Evolutionary conservation across 140 eudicot species (phyloP), one percentile per base, ranked within the genome.

Genomic region (Flaveria floridana): DNA sequence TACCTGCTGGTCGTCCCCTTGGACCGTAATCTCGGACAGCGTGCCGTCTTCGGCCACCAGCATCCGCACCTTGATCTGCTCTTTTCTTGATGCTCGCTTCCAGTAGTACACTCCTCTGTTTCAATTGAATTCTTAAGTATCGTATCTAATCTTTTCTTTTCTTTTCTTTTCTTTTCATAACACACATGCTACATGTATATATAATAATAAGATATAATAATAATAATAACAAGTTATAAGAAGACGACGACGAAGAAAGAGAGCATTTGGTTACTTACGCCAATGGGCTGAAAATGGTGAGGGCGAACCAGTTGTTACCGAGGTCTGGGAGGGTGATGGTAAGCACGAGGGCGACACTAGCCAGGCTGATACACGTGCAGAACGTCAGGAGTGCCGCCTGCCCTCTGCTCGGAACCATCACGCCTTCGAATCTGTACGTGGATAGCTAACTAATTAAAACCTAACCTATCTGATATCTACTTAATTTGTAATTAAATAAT

Each of bases 371-470:
- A 76, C 96, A 89, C 28, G 97, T 92, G 84, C 97, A 92, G 86
- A 92, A 92, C 26, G 96, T 89, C 6, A 92, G 84, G 28, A 92
- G 81, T 70, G 96, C 96, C 5, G 96, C 97, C 81, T 92, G 97
- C 23, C 95, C 95, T 64, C 95, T 83, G 86, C 97, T 92, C n/a
- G 97, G 97, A 44, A 87, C 92, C 97, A 92, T 92, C 84, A 42
- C 79, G 46, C 97, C 97, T 83, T 92, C 90, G 61, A 92, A 92
- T 68, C 97, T 92, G 72, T 0, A 28, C 5, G 34, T 34, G 0
- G 8, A 34, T 34, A 34, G 1, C 7, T 0, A 34, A 34, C 41
- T 0, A 34, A 34, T 34, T 34, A 6, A 34, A 34, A 34, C 41
- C 53, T 52, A 73, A 73, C 26, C 9, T 8, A 42, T 44, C 50